A percentile compares a stretch with the other conserved stretches of the same genome.
These are phyloP conservation scores for Polyporus tsugae DNA, from an alignment of 1,284 basidiomycete genomes.

Conservation along the genomic window DNA sequence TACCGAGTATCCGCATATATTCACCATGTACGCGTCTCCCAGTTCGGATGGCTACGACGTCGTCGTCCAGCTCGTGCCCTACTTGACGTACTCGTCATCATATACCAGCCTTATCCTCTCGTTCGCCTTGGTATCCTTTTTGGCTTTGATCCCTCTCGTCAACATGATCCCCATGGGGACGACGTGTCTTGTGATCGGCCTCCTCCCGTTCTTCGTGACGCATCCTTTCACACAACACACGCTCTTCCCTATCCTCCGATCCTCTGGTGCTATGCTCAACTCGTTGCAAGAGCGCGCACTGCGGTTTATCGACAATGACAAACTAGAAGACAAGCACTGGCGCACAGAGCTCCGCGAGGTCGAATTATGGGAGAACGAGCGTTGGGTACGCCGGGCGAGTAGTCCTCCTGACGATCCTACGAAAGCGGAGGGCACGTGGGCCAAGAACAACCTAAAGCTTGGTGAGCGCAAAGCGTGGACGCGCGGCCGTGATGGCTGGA, in stretches of 20 bases:
- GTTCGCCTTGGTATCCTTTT: conserved; percentile 51
- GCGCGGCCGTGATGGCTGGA: conserved; percentile 77
- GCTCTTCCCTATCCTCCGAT: conserved; percentile 41
- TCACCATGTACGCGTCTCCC: conserved; percentile 6
- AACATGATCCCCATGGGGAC: conserved; percentile 64
- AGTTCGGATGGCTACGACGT: conserved; percentile 57
- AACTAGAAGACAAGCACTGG: conserved; percentile 70
- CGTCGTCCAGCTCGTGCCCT: conserved; percentile 45
- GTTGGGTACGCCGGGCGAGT: conserved; percentile 48
- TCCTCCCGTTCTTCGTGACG: conserved; percentile 58
- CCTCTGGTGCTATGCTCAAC: conserved; percentile 34
- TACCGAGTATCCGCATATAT: not conserved
- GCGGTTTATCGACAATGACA: conserved; percentile 67
- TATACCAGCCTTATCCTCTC: conserved; percentile 63
- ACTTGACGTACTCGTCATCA: conserved; percentile 59
- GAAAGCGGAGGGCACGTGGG: conserved; percentile 54
- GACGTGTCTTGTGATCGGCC: conserved; percentile 62
- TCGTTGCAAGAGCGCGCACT: conserved; percentile 43
- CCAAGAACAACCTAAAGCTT: conserved; percentile 60
- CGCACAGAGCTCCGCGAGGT: conserved; percentile 67
- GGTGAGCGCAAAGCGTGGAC: conserved; percentile 75
- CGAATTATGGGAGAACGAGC: conserved; percentile 82
- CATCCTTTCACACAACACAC: conserved; percentile 56
- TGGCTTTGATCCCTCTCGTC: conserved; percentile 57
- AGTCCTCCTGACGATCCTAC: conserved; percentile 36